Conservation (phyloP, 371 early-diverging fungal genomes). For the Circinella umbellata region DNA sequence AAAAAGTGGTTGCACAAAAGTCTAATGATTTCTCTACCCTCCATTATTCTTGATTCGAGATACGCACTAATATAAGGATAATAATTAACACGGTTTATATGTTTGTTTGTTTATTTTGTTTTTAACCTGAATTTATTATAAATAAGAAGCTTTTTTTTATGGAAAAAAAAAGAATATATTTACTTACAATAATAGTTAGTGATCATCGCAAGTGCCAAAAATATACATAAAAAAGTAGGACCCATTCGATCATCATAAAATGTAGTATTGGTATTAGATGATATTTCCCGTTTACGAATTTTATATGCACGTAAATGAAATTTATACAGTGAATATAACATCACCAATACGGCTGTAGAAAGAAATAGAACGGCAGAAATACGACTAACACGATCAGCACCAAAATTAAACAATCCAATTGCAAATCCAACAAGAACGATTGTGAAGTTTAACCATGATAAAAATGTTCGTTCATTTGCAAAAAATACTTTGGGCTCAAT, state of each 20-base stretch:
- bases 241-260: constrained; percentile 61
- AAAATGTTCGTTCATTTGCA: constrained; percentile 96
- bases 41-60: too few relatives aligned
- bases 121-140: too few relatives aligned
- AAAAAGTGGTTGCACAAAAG: background rate
- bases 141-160: too few relatives aligned
- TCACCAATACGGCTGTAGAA: constrained; percentile 65
- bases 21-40: too few relatives aligned
- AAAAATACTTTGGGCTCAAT: constrained; percentile 98
- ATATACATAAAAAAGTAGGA: constrained; percentile 49
- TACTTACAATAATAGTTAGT: constrained; percentile 86
- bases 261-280: constrained; percentile 25
- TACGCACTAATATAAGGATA: too few relatives aligned
- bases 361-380: constrained; percentile 77
- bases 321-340: constrained; percentile 74
- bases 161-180: background rate
- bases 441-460: constrained; percentile 79
- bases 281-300: constrained; percentile 42
- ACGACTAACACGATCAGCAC: constrained; percentile 69
- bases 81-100: too few relatives aligned
- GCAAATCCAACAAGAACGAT: constrained; percentile 70
- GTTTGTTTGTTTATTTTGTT: too few relatives aligned
- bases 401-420: constrained; percentile 78
- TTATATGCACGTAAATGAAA: constrained; percentile 82
- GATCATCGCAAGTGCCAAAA: constrained; percentile 67